phyloP scores from a whole-genome alignment of 257 asterid genomes.

The Henckelia pumila region DNA sequence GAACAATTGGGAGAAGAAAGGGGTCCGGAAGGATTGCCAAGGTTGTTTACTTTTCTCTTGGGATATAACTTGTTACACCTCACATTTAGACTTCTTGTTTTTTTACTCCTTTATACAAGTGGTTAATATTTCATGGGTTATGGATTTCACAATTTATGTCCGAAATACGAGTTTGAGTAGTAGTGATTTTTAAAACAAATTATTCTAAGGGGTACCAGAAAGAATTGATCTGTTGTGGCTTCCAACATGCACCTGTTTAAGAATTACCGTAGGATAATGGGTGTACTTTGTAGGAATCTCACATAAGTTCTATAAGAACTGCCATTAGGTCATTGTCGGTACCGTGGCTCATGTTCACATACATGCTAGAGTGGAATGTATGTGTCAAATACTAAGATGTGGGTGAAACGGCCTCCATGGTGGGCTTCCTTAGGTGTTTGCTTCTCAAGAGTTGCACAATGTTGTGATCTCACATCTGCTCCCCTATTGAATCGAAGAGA shows the following conservation, averaged over 20 bases:
- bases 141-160: neutral
- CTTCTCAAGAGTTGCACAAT: neutral
- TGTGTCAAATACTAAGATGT: neutral
- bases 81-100: neutral
- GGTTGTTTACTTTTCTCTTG: conserved; percentile 43
- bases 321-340: neutral
- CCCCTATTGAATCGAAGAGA: neutral
- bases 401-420: neutral
- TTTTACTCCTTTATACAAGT: neutral
- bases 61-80: neutral
- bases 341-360: neutral
- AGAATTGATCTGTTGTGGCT: neutral
- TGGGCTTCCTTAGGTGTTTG: neutral
- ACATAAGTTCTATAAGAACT: neutral
- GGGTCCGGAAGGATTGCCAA: conserved; percentile 71
- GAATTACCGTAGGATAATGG: neutral
- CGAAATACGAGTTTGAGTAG: neutral
- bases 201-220: neutral
- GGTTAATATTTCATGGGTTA: conserved; percentile 3
- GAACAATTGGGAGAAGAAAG: conserved; percentile 85
- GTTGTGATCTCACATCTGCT: neutral
- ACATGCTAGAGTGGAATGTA: neutral
- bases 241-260: neutral
- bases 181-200: conserved; percentile 14
- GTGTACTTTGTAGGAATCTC: neutral